phyloP scores from a whole-genome alignment of 2,329 filamentous ascomycete genomes.

The Colletotrichum acutatum region DNA sequence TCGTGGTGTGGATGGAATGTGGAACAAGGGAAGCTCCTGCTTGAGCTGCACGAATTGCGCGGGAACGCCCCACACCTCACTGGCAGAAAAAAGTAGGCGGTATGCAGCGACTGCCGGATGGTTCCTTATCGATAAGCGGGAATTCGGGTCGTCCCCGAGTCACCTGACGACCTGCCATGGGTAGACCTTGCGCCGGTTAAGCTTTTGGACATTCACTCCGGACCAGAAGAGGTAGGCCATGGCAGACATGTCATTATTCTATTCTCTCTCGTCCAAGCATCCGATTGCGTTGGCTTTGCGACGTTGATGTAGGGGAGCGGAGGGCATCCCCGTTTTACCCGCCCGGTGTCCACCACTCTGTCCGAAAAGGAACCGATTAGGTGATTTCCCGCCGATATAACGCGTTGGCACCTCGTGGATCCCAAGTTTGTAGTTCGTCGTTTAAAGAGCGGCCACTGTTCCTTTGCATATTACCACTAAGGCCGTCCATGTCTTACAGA shows the following conservation, averaged over 20 bases:
- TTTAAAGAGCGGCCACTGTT: not conserved
- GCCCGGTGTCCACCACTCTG: constrained; percentile 22
- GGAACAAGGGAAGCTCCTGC: constrained; percentile 30
- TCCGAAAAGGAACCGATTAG: constrained; percentile 30
- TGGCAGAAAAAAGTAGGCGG: constrained; percentile 16
- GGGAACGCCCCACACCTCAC: not conserved
- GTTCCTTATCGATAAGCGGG: not conserved
- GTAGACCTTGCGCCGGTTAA: not conserved
- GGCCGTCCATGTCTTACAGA: not conserved
- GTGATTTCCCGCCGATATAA: constrained; percentile 34
- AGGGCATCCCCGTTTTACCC: not conserved
- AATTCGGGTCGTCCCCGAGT: not conserved
- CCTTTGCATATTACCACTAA: not conserved
- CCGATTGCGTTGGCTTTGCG: constrained; percentile 6
- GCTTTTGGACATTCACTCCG: not conserved
- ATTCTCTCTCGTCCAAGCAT: not conserved
- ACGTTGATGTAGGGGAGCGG: not conserved
- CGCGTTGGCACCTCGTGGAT: constrained; percentile 19
- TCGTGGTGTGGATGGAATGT: constrained; percentile 18
- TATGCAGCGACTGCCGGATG: not conserved
- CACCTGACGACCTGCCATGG: constrained; percentile 1
- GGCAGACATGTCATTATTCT: constrained; percentile 3
- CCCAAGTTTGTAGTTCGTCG: not conserved
- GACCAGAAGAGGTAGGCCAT: constrained; percentile 16
- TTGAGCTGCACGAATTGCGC: constrained; percentile 7